Percentiles rank a stretch among this genome's conserved stretches.
Conservation (phyloP, 2,329 filamentous ascomycete species). For the Rhynchosporium graminicola region DNA sequence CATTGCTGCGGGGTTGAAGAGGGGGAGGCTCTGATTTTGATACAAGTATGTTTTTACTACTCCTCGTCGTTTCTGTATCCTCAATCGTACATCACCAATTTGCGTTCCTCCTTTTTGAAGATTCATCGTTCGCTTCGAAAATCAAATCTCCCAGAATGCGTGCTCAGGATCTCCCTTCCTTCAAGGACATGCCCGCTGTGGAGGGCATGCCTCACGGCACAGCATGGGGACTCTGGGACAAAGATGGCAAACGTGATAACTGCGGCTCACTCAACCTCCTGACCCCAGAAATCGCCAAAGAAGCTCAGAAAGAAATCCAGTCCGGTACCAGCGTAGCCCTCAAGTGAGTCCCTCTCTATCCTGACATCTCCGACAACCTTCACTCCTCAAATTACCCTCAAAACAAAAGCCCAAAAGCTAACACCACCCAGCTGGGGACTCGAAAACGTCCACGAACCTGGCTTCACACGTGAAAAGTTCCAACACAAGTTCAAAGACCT, state of each 20-base stretch:
- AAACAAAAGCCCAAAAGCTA: background rate
- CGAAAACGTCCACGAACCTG: slow-evolving; percentile 25
- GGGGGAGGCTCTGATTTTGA: background rate
- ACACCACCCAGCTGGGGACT: slow-evolving; percentile 21
- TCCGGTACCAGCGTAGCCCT: slow-evolving; percentile 43
- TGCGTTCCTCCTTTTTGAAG: too few relatives aligned
- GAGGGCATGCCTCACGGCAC: slow-evolving; percentile 46
- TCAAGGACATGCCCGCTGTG: slow-evolving; percentile 45
- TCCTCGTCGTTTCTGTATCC: background rate
- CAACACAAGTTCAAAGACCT: slow-evolving; percentile 25
- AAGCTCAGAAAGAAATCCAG: slow-evolving; percentile 45
- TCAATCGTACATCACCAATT: background rate
- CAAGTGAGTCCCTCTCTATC: slow-evolving; percentile 20
- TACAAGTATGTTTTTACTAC: background rate
- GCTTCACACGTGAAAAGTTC: slow-evolving; percentile 26
- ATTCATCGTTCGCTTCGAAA: background rate
- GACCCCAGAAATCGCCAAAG: slow-evolving; percentile 45
- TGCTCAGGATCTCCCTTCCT: slow-evolving; percentile 38
- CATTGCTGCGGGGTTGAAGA: slow-evolving; percentile 5
- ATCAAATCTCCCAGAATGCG: slow-evolving; percentile 21
- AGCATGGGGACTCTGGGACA: slow-evolving; percentile 48
- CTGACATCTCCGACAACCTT: too few relatives aligned
- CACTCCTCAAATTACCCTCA: background rate
- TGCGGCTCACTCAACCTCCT: slow-evolving; percentile 49
- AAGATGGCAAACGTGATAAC: slow-evolving; percentile 49